Percentiles rank a stretch among this genome's conserved stretches.
Evolutionary conservation across 768 basidiomycete genomes (phyloP).

Genomic region (Collybia nuda): DNA sequence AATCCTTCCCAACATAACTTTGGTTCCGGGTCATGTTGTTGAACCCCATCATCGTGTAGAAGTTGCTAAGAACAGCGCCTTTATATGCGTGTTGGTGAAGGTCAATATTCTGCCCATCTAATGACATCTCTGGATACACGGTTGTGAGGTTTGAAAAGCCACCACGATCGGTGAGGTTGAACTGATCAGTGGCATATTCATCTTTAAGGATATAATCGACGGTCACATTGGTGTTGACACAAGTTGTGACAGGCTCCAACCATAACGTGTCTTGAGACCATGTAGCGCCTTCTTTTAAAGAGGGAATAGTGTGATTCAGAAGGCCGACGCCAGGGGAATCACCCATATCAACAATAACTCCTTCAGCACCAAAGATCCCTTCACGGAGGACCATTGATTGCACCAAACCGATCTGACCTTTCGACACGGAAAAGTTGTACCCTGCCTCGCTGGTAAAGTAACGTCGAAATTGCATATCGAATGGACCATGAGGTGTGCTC

Average conservation of each 20-base stretch:
- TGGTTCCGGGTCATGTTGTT: conserved; percentile 14
- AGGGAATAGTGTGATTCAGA: conserved; percentile 15
- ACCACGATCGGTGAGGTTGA: too few relatives aligned
- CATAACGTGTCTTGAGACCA: conserved; percentile 23
- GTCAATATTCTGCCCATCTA: conserved; percentile 18
- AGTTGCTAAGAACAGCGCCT: conserved; percentile 17
- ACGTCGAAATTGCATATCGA: conserved; percentile 18
- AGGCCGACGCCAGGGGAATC: conserved; percentile 17
- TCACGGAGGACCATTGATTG: conserved; percentile 17
- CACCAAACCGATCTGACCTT: conserved; percentile 2
- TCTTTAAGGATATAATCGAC: conserved; percentile 15
- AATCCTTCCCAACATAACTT: conserved; percentile 10
- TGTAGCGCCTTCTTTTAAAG: conserved; percentile 4
- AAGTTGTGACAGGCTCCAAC: conserved; percentile 20
- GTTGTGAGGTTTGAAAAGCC: conserved; percentile 7
- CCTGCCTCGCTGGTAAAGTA: conserved; percentile 14
- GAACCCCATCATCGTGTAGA: conserved; percentile 10
- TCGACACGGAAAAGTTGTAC: conserved; percentile 6
- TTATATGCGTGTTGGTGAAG: conserved; percentile 18
- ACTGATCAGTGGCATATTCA: too few relatives aligned
- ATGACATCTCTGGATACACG: conserved; percentile 9
- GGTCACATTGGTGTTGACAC: conserved; percentile 21
- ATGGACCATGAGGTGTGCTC: conserved; percentile 17
- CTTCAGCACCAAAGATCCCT: conserved; percentile 16
- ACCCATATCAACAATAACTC: conserved; percentile 17